Evolutionary conservation across 2,329 filamentous ascomycete species (phyloP), one percentile per base, ranked within the genome.

Genomic region (Exophiala sp.): DNA sequence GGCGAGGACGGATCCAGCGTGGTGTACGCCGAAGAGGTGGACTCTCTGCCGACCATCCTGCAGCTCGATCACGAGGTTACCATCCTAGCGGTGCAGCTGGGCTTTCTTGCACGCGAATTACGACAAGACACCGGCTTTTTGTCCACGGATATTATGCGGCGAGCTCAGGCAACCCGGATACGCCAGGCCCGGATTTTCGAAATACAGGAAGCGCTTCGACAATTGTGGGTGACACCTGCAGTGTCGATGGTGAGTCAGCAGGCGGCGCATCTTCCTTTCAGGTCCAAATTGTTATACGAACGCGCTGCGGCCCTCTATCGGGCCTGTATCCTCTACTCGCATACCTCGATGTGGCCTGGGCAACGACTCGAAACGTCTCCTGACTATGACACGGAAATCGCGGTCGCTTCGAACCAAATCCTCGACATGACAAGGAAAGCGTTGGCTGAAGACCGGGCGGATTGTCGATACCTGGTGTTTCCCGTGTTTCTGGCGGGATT

Each of bases 401-500:
- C 69, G 11, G 64, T 68, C 32, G 73, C 73, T 27, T 67, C 68
- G 14, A 59, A 63, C 9, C 65, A 70, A 34, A 75, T 79, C 40
- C 60, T 78, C 1, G 65, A 69, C 8, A 64, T 74, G 11, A 70
- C 71, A 4, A 64, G 68, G 23, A 63, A 65, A 8, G 68, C 73
- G 1, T 60, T 72, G 3, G 64, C 65, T 14, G 62, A 63, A 2
- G 64, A 64, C 3, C 67, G 67, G 9, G 65, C 68, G 11, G 68
- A 73, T 38, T 67, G 69, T 13, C 68, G 72, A 18, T 74, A 73
- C 48, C 60, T 75, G 3, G 66, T 76, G 2, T 79, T 80, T 53
- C 76, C 77, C 0, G 56, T 79, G 0, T 79, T 80, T 59, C 70
- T 80, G 50, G 74, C 76, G 0, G 77, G 76, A 2, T 68, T 73